These are phyloP conservation scores for Aspergillus jensenii DNA, from an alignment of 2,329 filamentous ascomycete species.

Conservation along the genomic window DNA sequence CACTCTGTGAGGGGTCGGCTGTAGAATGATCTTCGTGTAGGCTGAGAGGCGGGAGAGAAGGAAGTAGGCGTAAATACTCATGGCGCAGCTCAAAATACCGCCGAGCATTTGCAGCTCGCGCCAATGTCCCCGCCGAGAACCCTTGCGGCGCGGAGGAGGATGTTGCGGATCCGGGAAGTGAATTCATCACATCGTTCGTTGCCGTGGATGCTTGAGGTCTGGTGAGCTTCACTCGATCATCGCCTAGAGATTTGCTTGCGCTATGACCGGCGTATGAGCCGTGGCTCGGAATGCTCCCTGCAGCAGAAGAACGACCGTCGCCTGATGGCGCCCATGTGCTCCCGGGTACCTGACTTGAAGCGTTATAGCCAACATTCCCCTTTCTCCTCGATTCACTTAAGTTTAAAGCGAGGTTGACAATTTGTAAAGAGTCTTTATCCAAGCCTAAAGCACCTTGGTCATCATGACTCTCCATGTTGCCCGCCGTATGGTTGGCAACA, in stretches of 20 bases:
- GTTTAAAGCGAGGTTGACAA: conserved; percentile 88
- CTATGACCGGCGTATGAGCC: conserved; percentile 19
- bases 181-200: conserved; percentile 22
- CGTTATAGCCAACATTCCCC: conserved; percentile 57
- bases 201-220: conserved; percentile 9
- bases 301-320: conserved; percentile 21
- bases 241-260: conserved; percentile 25
- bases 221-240: conserved; percentile 22
- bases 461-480: background rate
- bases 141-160: conserved; percentile 41
- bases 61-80: conserved; percentile 79
- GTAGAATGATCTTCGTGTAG: conserved; percentile 16
- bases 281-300: conserved; percentile 15
- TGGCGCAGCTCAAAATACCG: conserved; percentile 81
- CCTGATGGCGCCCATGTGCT: conserved; percentile 34
- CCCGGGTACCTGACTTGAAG: conserved; percentile 50
- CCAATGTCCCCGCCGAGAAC: conserved; percentile 76
- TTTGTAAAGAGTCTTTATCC: conserved; percentile 79
- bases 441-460: conserved; percentile 39
- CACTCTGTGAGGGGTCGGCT: conserved; percentile 15
- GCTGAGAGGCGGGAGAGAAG: conserved; percentile 70
- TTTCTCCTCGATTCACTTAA: conserved; percentile 74
- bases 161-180: conserved; percentile 30
- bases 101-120: conserved; percentile 80
- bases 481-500: background rate